Evolutionary conservation across 75 land plant species (phyloP), one percentile per base, ranked within the genome.

Genomic region (Adiantum capillusveneris): DNA sequence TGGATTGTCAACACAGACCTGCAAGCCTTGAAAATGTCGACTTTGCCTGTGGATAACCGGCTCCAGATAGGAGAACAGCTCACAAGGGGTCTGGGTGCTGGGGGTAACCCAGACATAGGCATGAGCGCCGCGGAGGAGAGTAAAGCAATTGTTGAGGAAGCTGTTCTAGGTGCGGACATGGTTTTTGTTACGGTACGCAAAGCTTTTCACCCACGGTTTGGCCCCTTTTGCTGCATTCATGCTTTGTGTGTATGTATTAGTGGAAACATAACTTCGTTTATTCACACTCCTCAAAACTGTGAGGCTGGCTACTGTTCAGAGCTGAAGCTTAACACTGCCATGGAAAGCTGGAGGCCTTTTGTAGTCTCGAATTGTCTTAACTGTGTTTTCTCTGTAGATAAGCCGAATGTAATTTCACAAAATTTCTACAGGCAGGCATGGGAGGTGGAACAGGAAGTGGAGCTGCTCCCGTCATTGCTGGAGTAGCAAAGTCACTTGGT

Each of bases 381-480:
- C 37, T 9, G 9, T 34, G n/a, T 34, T 34, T 9, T 34, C 9
- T 5, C 3, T 34, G 37, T 9, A 9, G 37, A 34, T 34, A 34
- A 34, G 7, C 3, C 3, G 9, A 34, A 34, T 34, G 37, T 34
- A 5, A 34, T 34, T 5, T 5, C 37, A 3, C 9, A 5, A 9
- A 34, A 3, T 34, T 29, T 53, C 11, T 80, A 34, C 84, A 92
- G 97, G 97, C 97, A 65, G 97, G 97, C 60, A 92, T 92, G 97
- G 97, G 97, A 42, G 97, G 97, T 31, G 97, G 97, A 11, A 92
- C 97, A 59, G 97, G 97, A 7, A 92, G 96, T 67, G 97, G 97
- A 62, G 97, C 84, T 25, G 97, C 95, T 54, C 97, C 97, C 45
- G 74, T 92, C 14, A 88, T 92, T 66, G 97, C 97, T 29, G 95